Evolutionary conservation across 768 basidiomycete species (phyloP), one percentile per base, ranked within the genome.

Genomic region (Suillus placidus): DNA sequence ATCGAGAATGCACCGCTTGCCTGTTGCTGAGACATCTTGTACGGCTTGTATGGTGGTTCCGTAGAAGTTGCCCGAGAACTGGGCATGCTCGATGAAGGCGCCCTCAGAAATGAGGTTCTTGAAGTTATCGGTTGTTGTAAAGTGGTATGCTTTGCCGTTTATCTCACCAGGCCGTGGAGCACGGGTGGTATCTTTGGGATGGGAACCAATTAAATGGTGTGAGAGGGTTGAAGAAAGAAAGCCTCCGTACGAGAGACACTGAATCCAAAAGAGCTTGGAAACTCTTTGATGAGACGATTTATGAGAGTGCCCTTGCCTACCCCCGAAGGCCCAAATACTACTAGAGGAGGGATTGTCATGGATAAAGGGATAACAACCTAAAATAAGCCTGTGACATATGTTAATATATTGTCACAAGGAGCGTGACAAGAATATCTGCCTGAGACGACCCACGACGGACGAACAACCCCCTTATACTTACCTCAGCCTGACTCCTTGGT

Each of bases 221-320:
- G 64, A 66, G 60, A 64, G 61, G 67, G 38, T 45, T 63, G 52
- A 26, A 63, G 37, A 64, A 60, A 56, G 64, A 63, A 45, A 68
- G 64, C 67, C 42, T 51, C 75, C 88, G 61, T 77, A 96, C 94
- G 97, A 47, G 95, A 97, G 63, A 99, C 90, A 74, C 90, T 91
- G 82, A 98, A 99, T 10, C 93, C 92, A 76, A 98, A 98, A 66
- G 84, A 87, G 77, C 90, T 88, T 4, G 94, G 95, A 74, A 85
- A 87, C 38, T 94, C 91, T 35, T 78, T 79, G 76, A 98, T 93
- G 62, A 99, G 88, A 60, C 88, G 88, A 60, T 83, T 82, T 60
- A 98, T 85, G 38, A 98, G 87, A 0, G 97, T 97, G 72, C 91
- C 93, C 78, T 98, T 99, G 61, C 97, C 97, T 2, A 95, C 93